Base-by-base conservation (phyloP, 805 yeast genomes). In the Candida taoyuanica region DNA sequence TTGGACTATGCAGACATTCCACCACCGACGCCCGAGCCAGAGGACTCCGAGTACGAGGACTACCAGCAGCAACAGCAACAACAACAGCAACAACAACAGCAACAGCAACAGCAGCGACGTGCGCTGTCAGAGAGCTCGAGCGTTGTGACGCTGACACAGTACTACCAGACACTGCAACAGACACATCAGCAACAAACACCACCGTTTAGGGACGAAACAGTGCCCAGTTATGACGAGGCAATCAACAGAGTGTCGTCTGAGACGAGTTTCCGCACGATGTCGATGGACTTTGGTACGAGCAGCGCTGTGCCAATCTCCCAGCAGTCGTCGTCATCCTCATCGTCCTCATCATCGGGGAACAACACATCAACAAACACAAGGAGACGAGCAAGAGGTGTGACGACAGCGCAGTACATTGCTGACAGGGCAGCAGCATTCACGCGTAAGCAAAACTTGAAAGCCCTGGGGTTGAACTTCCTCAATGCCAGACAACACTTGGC, bases 401-500 rank as follows among this genome's bases (percentile, higher is more conserved):
- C 39, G 8, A 38, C 43, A 2, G 43, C 46, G 15, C 42, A 36
- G 19, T 38, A 44, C 34, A 37, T 38, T 17, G 43, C 44, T 3
- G 42, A 32, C 16, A 36, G 36, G 29, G 37, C 36, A 3, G 45
- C 43, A 29, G 39, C 40, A n/a, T 33, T 34, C 31, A 40, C 43
- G 20, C 29, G 45, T 12, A 35, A 45, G 25, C 37, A 39, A 24
- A 39, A 39, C 37, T 53, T 77, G 33, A 83, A 84, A 55, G 66
- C 70, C 21, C 58, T 85, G 17, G 91, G 94, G 0, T 65, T 86
- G 40, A 77, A 76, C 47, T 76, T 85, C 47, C 64, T 86, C 44
- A 81, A 81, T 42, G 85, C 93, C 2, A 71, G 77, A 44, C 88
- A 85, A 50, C 93, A 85, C 56, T 70, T 84, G 42, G 70, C 82